These are phyloP conservation scores for Anthoceros angustus DNA, from an alignment of 225 moss, liverwort and hornwort genomes.

Conservation along the genomic window DNA sequence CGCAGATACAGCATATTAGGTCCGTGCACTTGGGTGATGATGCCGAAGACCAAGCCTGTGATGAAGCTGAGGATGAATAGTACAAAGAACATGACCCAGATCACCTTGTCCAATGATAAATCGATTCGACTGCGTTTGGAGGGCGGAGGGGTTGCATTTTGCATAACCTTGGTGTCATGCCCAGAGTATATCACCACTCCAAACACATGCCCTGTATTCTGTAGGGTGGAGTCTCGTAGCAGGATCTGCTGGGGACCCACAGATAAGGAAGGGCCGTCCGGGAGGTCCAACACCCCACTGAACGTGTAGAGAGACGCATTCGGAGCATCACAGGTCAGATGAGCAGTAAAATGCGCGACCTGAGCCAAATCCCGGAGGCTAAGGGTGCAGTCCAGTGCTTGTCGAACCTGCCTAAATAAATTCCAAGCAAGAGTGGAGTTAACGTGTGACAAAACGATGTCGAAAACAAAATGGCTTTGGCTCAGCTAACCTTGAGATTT, in stretches of 20 bases:
- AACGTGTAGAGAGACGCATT: constrained; percentile 83
- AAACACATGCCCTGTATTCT: constrained; percentile 58
- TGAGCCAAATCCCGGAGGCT: constrained; percentile 24
- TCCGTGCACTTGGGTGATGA: constrained; percentile 26
- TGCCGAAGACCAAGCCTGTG: constrained; percentile 36
- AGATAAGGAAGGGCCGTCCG: constrained; percentile 18
- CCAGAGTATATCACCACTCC: constrained; percentile 74
- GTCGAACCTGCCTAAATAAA: constrained; percentile 50
- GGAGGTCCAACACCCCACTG: constrained; percentile 30
- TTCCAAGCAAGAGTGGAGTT: neutral
- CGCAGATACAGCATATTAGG: constrained; percentile 42
- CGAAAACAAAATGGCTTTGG: neutral
- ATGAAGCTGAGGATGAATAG: constrained; percentile 35
- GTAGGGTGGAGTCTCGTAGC: constrained; percentile 72
- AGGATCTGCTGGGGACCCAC: constrained; percentile 60
- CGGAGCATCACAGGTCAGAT: constrained; percentile 57
- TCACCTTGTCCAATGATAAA: constrained; percentile 40
- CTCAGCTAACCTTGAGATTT: constrained; percentile 59
- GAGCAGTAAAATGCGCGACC: constrained; percentile 32
- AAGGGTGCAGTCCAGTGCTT: constrained; percentile 64
- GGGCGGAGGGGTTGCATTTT: constrained; percentile 57
- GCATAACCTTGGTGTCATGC: constrained; percentile 84
- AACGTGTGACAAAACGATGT: neutral
- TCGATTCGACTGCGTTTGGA: constrained; percentile 91
- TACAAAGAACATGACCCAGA: constrained; percentile 55